Evolutionary conservation across 768 basidiomycete genomes (phyloP).

Genomic region (Kwoniella europaea): DNA sequence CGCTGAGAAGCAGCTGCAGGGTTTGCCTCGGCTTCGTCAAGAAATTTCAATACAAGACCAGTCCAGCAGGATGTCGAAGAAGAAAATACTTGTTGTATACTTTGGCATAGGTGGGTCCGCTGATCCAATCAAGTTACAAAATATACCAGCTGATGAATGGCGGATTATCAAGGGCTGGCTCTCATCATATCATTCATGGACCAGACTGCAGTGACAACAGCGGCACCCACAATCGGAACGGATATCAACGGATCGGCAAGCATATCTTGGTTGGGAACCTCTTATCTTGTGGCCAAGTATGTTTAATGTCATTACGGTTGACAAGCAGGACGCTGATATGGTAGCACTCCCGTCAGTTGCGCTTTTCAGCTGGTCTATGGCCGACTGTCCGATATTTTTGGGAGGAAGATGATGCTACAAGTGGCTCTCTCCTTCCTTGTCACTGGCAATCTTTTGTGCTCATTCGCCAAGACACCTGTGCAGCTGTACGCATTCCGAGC

Average conservation of each 20-base stretch:
- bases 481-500: conserved; percentile 53
- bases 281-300: conserved; percentile 47
- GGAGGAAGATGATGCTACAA: conserved; percentile 53
- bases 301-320: background rate
- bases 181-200: conserved; percentile 54
- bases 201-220: conserved; percentile 47
- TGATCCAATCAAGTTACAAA: too few relatives aligned
- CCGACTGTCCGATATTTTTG: conserved; percentile 49
- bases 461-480: conserved; percentile 51
- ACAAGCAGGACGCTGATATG: background rate
- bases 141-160: background rate
- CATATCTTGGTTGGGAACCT: conserved; percentile 54
- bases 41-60: conserved; percentile 40
- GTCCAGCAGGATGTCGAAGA: conserved; percentile 32
- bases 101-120: conserved; percentile 41
- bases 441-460: conserved; percentile 54
- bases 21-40: conserved; percentile 1
- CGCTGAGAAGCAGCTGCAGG: background rate
- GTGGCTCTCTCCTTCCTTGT: conserved; percentile 47
- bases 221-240: conserved; percentile 48
- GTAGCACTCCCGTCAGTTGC: conserved; percentile 20
- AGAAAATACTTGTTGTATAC: conserved; percentile 43
- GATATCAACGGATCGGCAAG: conserved; percentile 36
- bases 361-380: conserved; percentile 53
- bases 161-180: conserved; percentile 31